phyloP scores from a whole-genome alignment of 2,329 filamentous ascomycete species.

The Cladophialophora chaetospira region DNA sequence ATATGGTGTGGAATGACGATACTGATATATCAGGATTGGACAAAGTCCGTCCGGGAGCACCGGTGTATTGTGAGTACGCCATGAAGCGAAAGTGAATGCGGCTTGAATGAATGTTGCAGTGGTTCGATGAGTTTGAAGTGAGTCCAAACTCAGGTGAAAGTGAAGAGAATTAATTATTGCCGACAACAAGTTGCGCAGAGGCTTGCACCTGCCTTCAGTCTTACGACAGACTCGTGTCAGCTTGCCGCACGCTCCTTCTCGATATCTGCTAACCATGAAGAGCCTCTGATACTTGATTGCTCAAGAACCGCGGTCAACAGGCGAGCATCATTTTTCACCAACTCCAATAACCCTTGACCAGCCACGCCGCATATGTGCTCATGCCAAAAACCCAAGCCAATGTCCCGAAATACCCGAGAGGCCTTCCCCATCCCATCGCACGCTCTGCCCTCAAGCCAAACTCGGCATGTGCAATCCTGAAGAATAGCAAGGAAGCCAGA shows the following conservation, averaged over 20 bases:
- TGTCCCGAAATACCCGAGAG: conserved; percentile 34
- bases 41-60: conserved; percentile 9
- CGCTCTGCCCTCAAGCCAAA: conserved; percentile 40
- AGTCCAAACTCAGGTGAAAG: neutral
- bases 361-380: conserved; percentile 34
- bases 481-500: conserved; percentile 42
- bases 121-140: neutral
- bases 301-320: too few relatives aligned
- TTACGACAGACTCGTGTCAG: too few relatives aligned
- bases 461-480: conserved; percentile 45
- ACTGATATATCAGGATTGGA: conserved; percentile 12
- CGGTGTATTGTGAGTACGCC: conserved; percentile 20
- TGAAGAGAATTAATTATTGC: neutral
- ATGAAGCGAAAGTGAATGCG: conserved; percentile 12
- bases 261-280: too few relatives aligned
- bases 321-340: conserved; percentile 24
- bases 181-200: neutral
- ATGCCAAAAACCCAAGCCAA: conserved; percentile 35
- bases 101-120: neutral
- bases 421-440: conserved; percentile 33
- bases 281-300: too few relatives aligned
- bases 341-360: conserved; percentile 39
- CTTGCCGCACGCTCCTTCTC: too few relatives aligned
- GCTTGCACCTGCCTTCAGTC: neutral
- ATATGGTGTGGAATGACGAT: conserved; percentile 12